Conservation (phyloP, 257 asterid genomes). For the Nicotiana noctiflora region DNA sequence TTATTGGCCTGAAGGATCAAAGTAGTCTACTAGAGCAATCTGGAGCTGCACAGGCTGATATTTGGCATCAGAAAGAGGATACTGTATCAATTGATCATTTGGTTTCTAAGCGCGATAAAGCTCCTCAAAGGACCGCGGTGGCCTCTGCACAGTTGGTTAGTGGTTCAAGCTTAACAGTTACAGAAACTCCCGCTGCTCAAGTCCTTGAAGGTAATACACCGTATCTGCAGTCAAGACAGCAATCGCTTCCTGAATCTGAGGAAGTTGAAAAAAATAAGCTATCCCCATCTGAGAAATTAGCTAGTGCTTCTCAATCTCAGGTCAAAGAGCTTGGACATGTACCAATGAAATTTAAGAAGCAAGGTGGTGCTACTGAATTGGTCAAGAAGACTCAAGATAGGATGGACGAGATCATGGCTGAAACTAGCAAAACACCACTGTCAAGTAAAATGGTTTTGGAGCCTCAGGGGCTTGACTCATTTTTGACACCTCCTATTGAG, state of each 20-base stretch:
- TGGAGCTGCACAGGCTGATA: constrained; percentile 24
- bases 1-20: constrained; percentile 28
- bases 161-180: constrained; percentile 39
- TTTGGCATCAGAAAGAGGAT: constrained; percentile 38
- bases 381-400: constrained; percentile 36
- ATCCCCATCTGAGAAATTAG: constrained; percentile 21
- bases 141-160: constrained; percentile 32
- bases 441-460: constrained; percentile 35
- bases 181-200: constrained; percentile 39
- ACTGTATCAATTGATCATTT: constrained; percentile 27
- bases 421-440: constrained; percentile 26
- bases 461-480: constrained; percentile 40
- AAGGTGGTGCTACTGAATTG: constrained; percentile 35
- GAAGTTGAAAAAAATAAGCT: constrained; percentile 30
- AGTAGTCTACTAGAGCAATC: constrained; percentile 23
- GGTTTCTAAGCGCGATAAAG: constrained; percentile 22
- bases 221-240: constrained; percentile 32
- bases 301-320: constrained; percentile 25
- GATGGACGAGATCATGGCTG: constrained; percentile 31
- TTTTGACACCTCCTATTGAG: constrained; percentile 48
- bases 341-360: constrained; percentile 33
- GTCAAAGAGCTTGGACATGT: constrained; percentile 48
- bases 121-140: constrained; percentile 29
- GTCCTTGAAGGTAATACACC: constrained; percentile 36
- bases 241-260: constrained; percentile 28